Evolutionary conservation across 495 filamentous ascomycete species (phyloP).

Genomic region (Amniculicola lignicola): DNA sequence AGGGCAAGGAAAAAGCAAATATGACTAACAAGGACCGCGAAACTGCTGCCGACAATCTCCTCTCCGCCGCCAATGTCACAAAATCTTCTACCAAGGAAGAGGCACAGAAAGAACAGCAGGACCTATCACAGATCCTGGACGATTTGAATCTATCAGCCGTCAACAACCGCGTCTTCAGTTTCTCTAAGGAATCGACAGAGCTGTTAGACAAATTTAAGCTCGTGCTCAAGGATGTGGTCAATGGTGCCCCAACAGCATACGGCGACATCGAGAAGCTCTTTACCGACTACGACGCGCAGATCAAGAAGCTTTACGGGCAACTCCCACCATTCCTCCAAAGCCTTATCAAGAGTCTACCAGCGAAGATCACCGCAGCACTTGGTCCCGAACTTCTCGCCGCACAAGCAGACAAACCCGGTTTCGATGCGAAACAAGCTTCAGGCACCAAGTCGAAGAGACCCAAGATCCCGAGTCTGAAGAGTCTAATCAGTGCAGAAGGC

Average conservation of each 20-base stretch:
- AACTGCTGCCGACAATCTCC: conserved; percentile 44
- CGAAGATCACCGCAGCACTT: conserved; percentile 69
- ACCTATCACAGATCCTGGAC: conserved; percentile 73
- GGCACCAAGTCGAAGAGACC: conserved; percentile 50
- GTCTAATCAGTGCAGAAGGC: conserved; percentile 81
- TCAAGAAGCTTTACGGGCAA: conserved; percentile 71
- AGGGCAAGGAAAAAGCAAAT: conserved; percentile 31
- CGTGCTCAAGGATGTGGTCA: conserved; percentile 85
- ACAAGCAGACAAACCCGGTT: conserved; percentile 66
- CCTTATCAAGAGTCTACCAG: conserved; percentile 78
- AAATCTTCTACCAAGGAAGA: conserved; percentile 44
- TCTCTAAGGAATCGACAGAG: conserved; percentile 74
- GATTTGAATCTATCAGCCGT: conserved; percentile 73
- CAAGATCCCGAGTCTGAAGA: conserved; percentile 63
- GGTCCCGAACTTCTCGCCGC: conserved; percentile 78
- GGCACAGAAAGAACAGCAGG: conserved; percentile 61
- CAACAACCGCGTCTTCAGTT: conserved; percentile 77
- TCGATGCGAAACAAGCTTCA: conserved; percentile 55
- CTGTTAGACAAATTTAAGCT: conserved; percentile 79
- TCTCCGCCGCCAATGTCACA: conserved; percentile 52
- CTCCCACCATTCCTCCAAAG: conserved; percentile 83
- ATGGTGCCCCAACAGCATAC: conserved; percentile 89
- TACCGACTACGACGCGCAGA: conserved; percentile 69
- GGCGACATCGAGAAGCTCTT: conserved; percentile 80
- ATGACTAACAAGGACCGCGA: conserved; percentile 11